Evolutionary conservation across 768 basidiomycete genomes (phyloP).

Genomic region (Lentinus tigrinus): DNA sequence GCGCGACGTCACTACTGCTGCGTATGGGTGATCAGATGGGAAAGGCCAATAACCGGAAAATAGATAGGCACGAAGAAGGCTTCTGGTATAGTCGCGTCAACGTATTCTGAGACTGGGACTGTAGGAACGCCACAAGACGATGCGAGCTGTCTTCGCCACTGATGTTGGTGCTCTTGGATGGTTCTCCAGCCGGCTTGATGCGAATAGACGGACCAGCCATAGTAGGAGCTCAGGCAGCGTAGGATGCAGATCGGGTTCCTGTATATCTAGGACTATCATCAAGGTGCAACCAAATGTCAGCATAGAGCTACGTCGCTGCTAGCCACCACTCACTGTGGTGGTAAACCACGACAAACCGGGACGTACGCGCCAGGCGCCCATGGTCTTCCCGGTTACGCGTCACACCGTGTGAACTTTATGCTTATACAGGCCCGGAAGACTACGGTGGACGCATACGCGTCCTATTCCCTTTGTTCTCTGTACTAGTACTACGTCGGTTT

Average conservation of each 20-base stretch:
- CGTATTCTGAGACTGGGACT: constrained; percentile 75
- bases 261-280: neutral
- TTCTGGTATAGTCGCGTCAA: constrained; percentile 78
- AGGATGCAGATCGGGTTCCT: no score
- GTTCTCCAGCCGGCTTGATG: constrained; percentile 7
- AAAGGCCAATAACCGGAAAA: constrained; percentile 66
- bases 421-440: neutral
- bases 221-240: neutral
- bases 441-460: neutral
- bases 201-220: constrained; percentile 21
- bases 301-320: neutral
- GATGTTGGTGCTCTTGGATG: constrained; percentile 1
- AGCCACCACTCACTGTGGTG: neutral
- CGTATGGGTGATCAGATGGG: neutral
- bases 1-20: neutral
- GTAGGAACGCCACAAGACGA: constrained; percentile 74
- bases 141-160: constrained; percentile 40
- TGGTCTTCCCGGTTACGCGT: neutral
- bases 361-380: neutral
- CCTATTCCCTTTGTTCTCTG: no score
- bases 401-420: neutral
- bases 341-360: neutral
- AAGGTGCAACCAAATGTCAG: no score
- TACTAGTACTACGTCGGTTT: no score
- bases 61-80: constrained; percentile 86